Evolutionary conservation across 495 filamentous ascomycete species (phyloP).

Genomic region (Neurospora sp.): DNA sequence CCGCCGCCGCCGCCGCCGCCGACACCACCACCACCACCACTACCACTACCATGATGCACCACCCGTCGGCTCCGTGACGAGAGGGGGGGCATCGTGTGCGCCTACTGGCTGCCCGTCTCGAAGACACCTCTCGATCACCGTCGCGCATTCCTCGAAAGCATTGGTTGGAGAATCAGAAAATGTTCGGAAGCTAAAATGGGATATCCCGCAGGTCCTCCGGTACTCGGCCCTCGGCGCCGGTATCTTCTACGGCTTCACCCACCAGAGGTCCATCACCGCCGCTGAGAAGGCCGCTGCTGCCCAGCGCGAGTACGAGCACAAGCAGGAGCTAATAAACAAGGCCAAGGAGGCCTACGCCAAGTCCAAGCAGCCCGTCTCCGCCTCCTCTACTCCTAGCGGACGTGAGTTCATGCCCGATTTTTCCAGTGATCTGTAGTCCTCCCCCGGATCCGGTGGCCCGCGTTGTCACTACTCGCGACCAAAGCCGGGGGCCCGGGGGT

Average conservation of each 20-base stretch:
- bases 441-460: not conserved
- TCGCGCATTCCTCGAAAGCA: conserved; percentile 2
- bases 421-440: not conserved
- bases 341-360: conserved; percentile 85
- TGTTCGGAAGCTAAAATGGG: not conserved
- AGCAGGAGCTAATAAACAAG: conserved; percentile 77
- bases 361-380: conserved; percentile 55
- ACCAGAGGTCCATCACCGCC: conserved; percentile 67
- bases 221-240: conserved; percentile 83
- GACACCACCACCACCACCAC: not conserved
- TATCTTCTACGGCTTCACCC: conserved; percentile 83
- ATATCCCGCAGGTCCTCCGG: conserved; percentile 67
- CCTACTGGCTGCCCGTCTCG: not conserved
- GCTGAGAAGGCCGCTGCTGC: conserved; percentile 53
- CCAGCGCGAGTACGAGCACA: conserved; percentile 74
- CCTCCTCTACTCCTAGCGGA: conserved; percentile 44
- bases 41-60: not conserved
- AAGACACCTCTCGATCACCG: not conserved
- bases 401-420: conserved; percentile 24
- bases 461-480: not conserved
- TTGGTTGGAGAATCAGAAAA: not conserved
- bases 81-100: not conserved
- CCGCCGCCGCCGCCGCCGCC: conserved; percentile 3
- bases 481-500: not conserved
- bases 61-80: not conserved